Evolutionary conservation across 129 eudicot genomes (phyloP).

Genomic region (Lonicera japonica): DNA sequence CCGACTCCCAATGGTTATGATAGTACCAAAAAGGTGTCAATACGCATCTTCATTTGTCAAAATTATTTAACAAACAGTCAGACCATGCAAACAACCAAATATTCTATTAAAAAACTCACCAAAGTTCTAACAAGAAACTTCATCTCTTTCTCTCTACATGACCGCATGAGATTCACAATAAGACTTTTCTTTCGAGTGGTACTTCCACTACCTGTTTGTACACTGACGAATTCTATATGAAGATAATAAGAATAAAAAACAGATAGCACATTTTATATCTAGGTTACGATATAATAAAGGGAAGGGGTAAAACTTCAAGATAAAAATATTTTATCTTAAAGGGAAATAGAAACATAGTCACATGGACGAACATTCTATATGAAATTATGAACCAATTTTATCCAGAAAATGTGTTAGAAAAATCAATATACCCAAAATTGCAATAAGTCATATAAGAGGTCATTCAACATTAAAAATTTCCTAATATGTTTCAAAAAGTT

Average conservation of each 20-base stretch:
- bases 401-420: too few relatives aligned
- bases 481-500: too few relatives aligned
- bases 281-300: background rate
- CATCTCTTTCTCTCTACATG: slow-evolving; percentile 95
- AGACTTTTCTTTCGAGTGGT: slow-evolving; percentile 62
- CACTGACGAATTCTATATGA: slow-evolving; percentile 51
- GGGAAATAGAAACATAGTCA: background rate
- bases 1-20: too few relatives aligned
- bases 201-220: slow-evolving; percentile 87
- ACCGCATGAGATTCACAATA: slow-evolving; percentile 77
- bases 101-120: slow-evolving; percentile 35
- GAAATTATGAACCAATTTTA: too few relatives aligned
- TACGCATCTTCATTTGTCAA: background rate
- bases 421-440: too few relatives aligned
- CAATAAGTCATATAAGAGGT: too few relatives aligned
- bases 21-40: background rate
- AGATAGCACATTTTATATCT: slow-evolving; percentile 1
- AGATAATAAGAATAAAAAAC: slow-evolving; percentile 16
- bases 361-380: background rate
- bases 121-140: slow-evolving; percentile 90
- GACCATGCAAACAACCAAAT: background rate
- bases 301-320: background rate
- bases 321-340: too few relatives aligned
- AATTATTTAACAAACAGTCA: background rate
- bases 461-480: too few relatives aligned